phyloP scores from a whole-genome alignment of 2,329 filamentous ascomycete species.

The Stagonosporopsis rhizophila region DNA sequence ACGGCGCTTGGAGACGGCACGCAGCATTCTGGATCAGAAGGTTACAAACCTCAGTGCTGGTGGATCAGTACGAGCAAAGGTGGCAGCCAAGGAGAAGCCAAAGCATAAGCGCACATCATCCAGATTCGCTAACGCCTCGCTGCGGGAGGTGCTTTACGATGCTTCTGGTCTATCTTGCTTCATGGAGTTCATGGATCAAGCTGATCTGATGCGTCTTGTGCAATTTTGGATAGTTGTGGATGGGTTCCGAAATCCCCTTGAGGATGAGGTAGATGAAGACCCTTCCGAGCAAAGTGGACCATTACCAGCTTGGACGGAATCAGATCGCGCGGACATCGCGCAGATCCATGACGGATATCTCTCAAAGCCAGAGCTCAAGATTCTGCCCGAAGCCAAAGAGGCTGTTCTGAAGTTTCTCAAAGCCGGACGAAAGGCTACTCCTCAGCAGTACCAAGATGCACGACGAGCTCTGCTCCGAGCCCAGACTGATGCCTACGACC shows the following conservation, averaged over 20 bases:
- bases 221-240: conserved; percentile 99
- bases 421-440: conserved; percentile 76
- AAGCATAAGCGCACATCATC: conserved; percentile 59
- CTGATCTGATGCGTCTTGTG: conserved; percentile 83
- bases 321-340: conserved; percentile 84
- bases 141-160: conserved; percentile 87
- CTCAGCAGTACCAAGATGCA: conserved; percentile 82
- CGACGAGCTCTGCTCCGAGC: conserved; percentile 80
- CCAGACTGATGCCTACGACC: conserved; percentile 82
- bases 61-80: conserved; percentile 56
- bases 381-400: conserved; percentile 72
- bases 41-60: conserved; percentile 80
- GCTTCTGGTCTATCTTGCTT: conserved; percentile 94
- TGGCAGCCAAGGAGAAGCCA: conserved; percentile 50
- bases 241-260: conserved; percentile 90
- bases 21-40: conserved; percentile 86
- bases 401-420: conserved; percentile 79
- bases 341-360: conserved; percentile 93
- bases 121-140: conserved; percentile 74
- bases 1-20: conserved; percentile 88
- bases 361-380: conserved; percentile 79
- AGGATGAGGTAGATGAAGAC: conserved; percentile 76
- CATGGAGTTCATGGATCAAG: conserved; percentile 99
- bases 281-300: conserved; percentile 62
- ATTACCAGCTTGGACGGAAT: conserved; percentile 74